These are phyloP conservation scores for Luzula sylvatica DNA, from an alignment of 176 grass and related monocot species.

Conservation along the genomic window DNA sequence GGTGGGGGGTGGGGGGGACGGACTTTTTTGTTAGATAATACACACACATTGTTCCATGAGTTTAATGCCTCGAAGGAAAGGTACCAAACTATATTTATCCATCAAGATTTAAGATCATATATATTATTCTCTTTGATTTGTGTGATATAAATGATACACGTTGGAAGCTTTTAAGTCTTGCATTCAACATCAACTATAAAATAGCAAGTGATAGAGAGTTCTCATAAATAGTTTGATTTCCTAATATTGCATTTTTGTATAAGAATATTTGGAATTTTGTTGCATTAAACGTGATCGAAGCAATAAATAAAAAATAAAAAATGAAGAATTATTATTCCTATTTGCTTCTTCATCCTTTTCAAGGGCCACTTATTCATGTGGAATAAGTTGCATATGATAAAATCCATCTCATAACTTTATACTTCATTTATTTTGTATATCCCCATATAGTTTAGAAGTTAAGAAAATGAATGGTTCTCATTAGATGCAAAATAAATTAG, in stretches of 20 bases:
- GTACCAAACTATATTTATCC: background rate
- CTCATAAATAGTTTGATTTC: background rate
- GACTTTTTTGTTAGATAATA: background rate
- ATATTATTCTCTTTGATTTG: background rate
- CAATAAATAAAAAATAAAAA: background rate
- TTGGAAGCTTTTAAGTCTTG: conserved; percentile 13
- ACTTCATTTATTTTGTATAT: too few species aligned
- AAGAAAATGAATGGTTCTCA: too few species aligned
- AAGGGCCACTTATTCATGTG: conserved; percentile 5
- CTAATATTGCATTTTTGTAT: conserved; percentile 2
- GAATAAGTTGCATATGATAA: too few species aligned
- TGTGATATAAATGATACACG: background rate
- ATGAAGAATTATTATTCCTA: conserved; percentile 7
- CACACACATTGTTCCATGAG: background rate
- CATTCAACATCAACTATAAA: conserved; percentile 12
- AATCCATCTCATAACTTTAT: too few species aligned
- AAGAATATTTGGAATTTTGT: conserved; percentile 1
- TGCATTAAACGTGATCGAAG: too few species aligned
- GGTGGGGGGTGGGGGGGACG: too few species aligned
- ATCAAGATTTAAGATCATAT: background rate
- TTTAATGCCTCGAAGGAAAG: background rate
- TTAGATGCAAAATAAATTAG: too few species aligned
- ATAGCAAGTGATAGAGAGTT: background rate
- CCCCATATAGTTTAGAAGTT: too few species aligned
- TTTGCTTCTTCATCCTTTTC: conserved; percentile 20